phyloP scores from a whole-genome alignment of 148 eudicot species.

The Drosera capensis region DNA sequence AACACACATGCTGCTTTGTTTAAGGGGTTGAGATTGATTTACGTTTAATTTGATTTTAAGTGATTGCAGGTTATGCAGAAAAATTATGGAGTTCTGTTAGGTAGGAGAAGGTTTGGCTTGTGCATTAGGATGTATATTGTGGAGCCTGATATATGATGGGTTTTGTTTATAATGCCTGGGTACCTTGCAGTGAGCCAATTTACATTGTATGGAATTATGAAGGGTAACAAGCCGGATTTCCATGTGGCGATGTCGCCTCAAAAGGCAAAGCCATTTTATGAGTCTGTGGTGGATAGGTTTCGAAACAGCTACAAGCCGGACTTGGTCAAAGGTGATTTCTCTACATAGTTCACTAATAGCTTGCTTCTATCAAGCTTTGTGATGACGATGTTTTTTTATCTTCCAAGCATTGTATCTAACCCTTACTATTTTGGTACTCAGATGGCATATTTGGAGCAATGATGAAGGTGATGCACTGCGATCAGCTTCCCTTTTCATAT shows the following conservation, averaged over 20 bases:
- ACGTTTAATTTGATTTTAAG: not conserved
- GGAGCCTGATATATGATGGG: not conserved
- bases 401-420: no score
- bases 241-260: constrained; percentile 98
- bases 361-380: not conserved
- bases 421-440: constrained; percentile 15
- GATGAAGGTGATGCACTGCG: constrained; percentile 58
- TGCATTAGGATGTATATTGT: no score
- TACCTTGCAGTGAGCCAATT: constrained; percentile 84
- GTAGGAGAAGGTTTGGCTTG: constrained; percentile 14
- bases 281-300: constrained; percentile 65
- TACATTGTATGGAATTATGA: constrained; percentile 80
- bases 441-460: constrained; percentile 97
- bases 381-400: no score
- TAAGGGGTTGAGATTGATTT: not conserved
- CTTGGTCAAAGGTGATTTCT: constrained; percentile 54
- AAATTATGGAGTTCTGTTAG: constrained; percentile 66
- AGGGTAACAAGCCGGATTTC: constrained; percentile 99
- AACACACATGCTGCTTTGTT: not conserved
- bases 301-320: constrained; percentile 47
- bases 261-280: constrained; percentile 69
- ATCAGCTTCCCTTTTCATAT: not conserved
- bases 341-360: not conserved
- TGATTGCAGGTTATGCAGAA: constrained; percentile 76
- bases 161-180: constrained; percentile 1